phyloP scores from a whole-genome alignment of 306 rosid genomes.

The Comarum palustre region DNA sequence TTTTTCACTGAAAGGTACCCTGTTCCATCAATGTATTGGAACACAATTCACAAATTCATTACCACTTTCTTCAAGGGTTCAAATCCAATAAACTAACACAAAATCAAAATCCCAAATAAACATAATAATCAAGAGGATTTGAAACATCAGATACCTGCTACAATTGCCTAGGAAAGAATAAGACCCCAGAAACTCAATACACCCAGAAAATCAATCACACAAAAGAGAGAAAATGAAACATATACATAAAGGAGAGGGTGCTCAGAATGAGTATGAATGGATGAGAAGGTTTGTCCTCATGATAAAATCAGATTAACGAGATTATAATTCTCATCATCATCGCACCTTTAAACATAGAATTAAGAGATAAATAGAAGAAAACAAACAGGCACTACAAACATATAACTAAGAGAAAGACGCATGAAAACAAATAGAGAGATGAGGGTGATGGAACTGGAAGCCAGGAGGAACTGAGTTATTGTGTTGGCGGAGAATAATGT shows the following conservation, averaged over 20 bases:
- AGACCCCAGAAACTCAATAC: neutral
- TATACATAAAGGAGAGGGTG: slow-evolving; percentile 2
- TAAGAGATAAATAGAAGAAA: neutral
- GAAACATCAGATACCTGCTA: neutral
- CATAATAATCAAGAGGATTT: neutral
- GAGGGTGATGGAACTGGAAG: neutral
- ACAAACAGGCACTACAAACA: neutral
- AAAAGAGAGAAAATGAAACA: neutral
- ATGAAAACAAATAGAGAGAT: neutral
- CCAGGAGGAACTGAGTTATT: neutral
- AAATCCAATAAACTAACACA: neutral
- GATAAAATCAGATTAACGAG: slow-evolving; percentile 45
- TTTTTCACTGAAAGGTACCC: no score
- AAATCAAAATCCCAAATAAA: neutral
- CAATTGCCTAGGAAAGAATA: neutral
- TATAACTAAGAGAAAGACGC: neutral
- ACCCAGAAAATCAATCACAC: neutral
- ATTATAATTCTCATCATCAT: slow-evolving; percentile 43
- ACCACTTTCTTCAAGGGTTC: neutral
- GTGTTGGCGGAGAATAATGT: neutral
- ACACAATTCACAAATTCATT: neutral
- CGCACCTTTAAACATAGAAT: slow-evolving; percentile 16
- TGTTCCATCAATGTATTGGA: neutral
- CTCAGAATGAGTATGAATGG: slow-evolving; percentile 47
- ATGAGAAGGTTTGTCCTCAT: slow-evolving; percentile 35